A percentile compares a stretch with the other conserved stretches of the same genome.
These are phyloP conservation scores for Suillus luteus DNA, from an alignment of 768 basidiomycete genomes.

Conservation along the genomic window DNA sequence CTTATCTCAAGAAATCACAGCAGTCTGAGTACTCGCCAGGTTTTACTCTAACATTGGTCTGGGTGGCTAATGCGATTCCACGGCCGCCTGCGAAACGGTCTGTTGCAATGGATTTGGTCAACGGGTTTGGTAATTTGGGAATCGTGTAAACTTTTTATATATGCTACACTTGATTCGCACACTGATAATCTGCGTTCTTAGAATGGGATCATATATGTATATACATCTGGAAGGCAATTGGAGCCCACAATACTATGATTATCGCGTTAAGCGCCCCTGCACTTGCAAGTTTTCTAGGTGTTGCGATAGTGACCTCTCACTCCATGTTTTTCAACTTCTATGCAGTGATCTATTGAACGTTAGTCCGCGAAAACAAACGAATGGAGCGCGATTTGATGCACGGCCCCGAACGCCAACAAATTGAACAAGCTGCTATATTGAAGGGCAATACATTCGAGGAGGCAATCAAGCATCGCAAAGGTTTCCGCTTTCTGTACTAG, in stretches of 20 bases:
- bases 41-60: constrained; percentile 51
- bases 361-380: constrained; percentile 51
- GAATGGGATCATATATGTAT: constrained; percentile 63
- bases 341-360: constrained; percentile 43
- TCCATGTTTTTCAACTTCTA: neutral
- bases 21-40: constrained; percentile 23
- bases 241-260: constrained; percentile 62
- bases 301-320: neutral
- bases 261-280: constrained; percentile 45
- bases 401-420: constrained; percentile 47
- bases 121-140: constrained; percentile 60
- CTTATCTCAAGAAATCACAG: neutral
- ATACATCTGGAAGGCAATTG: constrained; percentile 64
- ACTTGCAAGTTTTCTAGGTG: constrained; percentile 32
- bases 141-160: constrained; percentile 46
- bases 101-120: constrained; percentile 63
- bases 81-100: constrained; percentile 57
- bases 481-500: constrained; percentile 60
- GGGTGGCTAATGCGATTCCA: constrained; percentile 62
- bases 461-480: constrained; percentile 56
- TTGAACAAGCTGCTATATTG: constrained; percentile 58
- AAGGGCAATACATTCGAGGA: constrained; percentile 63
- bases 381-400: constrained; percentile 49
- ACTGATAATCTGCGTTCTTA: constrained; percentile 20
- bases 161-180: neutral